phyloP scores from a whole-genome alignment of 1,139 yeast genomes.

The Yamadazyma sp. region DNA sequence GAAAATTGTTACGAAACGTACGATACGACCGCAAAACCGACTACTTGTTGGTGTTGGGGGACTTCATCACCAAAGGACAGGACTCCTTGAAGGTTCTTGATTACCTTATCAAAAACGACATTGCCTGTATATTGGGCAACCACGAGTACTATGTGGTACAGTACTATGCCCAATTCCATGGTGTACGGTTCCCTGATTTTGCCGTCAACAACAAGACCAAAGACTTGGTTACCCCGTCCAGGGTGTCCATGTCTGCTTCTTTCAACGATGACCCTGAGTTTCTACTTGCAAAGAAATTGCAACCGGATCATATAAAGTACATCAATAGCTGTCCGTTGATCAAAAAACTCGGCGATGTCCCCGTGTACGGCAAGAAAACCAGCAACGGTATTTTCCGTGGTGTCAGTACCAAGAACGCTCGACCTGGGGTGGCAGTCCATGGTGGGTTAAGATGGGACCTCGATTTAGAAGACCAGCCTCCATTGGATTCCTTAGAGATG shows the following conservation, averaged over 20 bases:
- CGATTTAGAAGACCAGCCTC: constrained; percentile 57
- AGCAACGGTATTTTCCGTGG: constrained; percentile 14
- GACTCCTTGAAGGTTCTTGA: constrained; percentile 70
- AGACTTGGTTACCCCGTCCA: background rate
- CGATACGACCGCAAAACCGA: constrained; percentile 50
- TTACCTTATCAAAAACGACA: constrained; percentile 56
- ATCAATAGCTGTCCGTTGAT: constrained; percentile 65
- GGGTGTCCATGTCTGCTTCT: constrained; percentile 11
- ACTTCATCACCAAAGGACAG: constrained; percentile 83
- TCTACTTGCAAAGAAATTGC: constrained; percentile 57
- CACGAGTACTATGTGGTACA: constrained; percentile 73
- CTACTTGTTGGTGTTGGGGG: constrained; percentile 75
- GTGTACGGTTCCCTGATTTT: constrained; percentile 36
- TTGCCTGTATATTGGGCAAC: constrained; percentile 83
- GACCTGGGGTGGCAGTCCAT: constrained; percentile 70
- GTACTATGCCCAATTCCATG: constrained; percentile 60
- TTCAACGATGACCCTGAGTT: constrained; percentile 57
- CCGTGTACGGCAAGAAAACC: constrained; percentile 34
- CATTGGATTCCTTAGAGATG: constrained; percentile 61
- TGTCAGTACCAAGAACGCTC: constrained; percentile 21
- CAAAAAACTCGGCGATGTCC: constrained; percentile 60
- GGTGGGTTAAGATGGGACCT: constrained; percentile 74
- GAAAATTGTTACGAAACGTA: constrained; percentile 46
- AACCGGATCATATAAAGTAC: constrained; percentile 60
- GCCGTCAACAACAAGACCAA: constrained; percentile 4